phyloP scores from a whole-genome alignment of 2,329 filamentous ascomycete genomes.

The Aureobasidium musti region DNA sequence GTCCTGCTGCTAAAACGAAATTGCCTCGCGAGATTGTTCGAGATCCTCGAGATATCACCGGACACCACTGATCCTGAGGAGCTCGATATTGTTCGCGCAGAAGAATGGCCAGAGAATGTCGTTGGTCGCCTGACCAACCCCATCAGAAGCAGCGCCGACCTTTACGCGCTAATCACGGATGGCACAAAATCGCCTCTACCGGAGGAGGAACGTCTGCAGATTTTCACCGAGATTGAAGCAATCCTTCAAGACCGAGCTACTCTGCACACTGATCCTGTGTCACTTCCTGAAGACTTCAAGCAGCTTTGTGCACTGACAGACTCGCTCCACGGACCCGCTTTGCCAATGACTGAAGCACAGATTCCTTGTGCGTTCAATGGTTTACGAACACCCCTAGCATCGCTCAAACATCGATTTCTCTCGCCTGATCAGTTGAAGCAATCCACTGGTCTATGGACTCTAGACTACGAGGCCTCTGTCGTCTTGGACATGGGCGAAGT shows the following conservation, averaged over 20 bases:
- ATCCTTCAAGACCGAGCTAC: background rate
- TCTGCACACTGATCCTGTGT: background rate
- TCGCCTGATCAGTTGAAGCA: background rate
- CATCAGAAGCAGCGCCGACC: background rate
- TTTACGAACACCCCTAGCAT: background rate
- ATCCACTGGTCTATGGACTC: background rate
- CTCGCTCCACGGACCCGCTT: background rate
- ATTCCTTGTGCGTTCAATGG: background rate
- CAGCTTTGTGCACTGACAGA: conserved; percentile 1
- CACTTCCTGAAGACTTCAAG: conserved; percentile 4
- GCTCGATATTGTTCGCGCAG: background rate
- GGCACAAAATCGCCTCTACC: background rate
- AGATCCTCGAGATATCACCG: background rate
- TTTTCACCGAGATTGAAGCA: background rate
- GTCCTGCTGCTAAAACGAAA: background rate
- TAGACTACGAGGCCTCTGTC: background rate
- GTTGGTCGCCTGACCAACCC: background rate
- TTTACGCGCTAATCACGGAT: background rate
- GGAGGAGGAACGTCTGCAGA: background rate
- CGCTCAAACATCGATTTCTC: background rate
- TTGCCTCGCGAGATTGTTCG: background rate
- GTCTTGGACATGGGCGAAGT: background rate
- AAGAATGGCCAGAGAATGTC: background rate
- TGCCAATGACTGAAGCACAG: background rate
- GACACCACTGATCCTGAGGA: background rate